A percentile compares a stretch with the other conserved stretches of the same genome.
phyloP scores from a whole-genome alignment of 1,284 basidiomycete genomes.

The Rhodofomes roseus region DNA sequence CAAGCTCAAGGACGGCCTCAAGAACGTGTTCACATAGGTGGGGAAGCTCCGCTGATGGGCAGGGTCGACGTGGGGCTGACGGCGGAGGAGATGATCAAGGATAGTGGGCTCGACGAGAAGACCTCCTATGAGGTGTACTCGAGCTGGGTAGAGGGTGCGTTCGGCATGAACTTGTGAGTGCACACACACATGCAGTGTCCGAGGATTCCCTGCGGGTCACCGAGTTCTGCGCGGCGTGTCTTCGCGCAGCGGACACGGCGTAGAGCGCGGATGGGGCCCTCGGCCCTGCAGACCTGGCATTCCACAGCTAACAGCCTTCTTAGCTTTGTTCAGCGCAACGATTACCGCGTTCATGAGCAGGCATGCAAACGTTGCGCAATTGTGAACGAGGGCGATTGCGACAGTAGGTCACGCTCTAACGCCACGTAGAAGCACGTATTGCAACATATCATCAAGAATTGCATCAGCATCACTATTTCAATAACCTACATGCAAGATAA shows the following conservation, averaged over 20 bases:
- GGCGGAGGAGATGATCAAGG: slow-evolving; percentile 67
- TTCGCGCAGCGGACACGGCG: slow-evolving; percentile 32
- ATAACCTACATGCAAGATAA: not conserved
- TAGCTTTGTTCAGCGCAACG: too few species aligned
- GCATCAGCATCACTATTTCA: not conserved
- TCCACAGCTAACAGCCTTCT: too few species aligned
- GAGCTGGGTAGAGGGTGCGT: slow-evolving; percentile 72
- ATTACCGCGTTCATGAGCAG: too few species aligned
- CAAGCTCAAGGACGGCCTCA: slow-evolving; percentile 44
- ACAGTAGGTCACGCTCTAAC: not conserved
- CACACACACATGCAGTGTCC: slow-evolving; percentile 78
- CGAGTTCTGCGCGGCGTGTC: slow-evolving; percentile 65
- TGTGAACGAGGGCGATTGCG: not conserved
- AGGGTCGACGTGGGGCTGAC: slow-evolving; percentile 49
- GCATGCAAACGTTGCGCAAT: too few species aligned
- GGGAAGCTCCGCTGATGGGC: slow-evolving; percentile 45
- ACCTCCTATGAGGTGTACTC: slow-evolving; percentile 67
- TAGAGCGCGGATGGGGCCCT: slow-evolving; percentile 1
- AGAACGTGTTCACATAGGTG: slow-evolving; percentile 44
- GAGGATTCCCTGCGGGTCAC: slow-evolving; percentile 77
- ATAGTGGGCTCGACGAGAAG: slow-evolving; percentile 53
- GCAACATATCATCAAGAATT: not conserved
- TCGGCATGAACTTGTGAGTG: too few species aligned
- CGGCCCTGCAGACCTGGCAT: not conserved
- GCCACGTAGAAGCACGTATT: not conserved